Base-by-base conservation (phyloP, 352 stramenopile species). In the Pythium periplocum region DNA sequence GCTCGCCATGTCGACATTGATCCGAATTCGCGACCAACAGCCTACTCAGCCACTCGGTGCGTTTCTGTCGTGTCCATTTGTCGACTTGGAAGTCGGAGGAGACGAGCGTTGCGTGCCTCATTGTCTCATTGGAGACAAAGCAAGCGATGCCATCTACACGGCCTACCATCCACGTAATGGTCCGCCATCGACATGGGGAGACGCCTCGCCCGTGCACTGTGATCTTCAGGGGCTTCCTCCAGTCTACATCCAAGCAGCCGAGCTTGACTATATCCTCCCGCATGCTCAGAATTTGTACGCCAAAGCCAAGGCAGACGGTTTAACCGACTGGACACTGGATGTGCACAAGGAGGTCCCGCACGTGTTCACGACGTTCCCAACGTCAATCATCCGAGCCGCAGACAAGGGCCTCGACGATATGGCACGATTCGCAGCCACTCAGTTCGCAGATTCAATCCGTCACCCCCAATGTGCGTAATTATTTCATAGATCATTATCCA, bases 351-450 rank as follows among this genome's bases (percentile, higher is more conserved):
- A 66, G 33, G 38, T 66, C 11, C 39, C 51, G 5, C 62, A 70
- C 51, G 62, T 64, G 42, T 70, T 70, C 39, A 62, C 52, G 30
- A 64, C 52, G 4, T 58, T 70, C 11, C 58, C 62, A 39, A 8
- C 48, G 3, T 26, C 37, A 0, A 53, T 70, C 6, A 31, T 70
- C 17, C 62, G 57, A 4, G 42, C 34, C 7, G 55, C 55, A 5
- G 47, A 41, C 12, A 48, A 53, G n/a, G 55, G 51, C 10, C 38
- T 68, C 17, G 55, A 68, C 2, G 47, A 46, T 5, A 64, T 68
- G 55, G 61, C 51, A 2, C 37, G 6, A 11, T 68, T 54, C 45
- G 61, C 57, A 9, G 56, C 51, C 7, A 47, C 41, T 7, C 45
- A 46, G n/a, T 53, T 59, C 17, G 52, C 52, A 1, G 30, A 56